Conservation (phyloP, 768 basidiomycete species). For the Pisolithus sp. region DNA sequence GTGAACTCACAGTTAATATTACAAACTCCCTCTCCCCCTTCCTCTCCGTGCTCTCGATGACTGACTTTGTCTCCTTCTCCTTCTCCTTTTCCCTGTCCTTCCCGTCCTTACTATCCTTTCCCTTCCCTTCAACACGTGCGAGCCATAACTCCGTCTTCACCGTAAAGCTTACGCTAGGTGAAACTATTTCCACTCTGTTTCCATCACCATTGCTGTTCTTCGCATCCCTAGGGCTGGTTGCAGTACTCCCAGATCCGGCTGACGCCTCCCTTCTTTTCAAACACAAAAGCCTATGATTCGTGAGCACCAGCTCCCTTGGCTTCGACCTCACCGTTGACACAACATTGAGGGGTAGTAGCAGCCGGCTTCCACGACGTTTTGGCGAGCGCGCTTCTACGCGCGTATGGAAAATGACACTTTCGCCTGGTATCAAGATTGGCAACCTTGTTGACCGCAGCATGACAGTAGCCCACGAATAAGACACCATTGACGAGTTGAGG, state of each 20-base stretch:
- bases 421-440: constrained; percentile 37
- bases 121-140: constrained; percentile 10
- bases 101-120: not conserved
- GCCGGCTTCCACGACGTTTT: constrained; percentile 50
- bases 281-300: constrained; percentile 50
- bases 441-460: constrained; percentile 18
- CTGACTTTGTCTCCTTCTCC: constrained; percentile 40
- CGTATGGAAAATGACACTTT: constrained; percentile 45
- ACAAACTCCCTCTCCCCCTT: constrained; percentile 56
- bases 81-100: constrained; percentile 31
- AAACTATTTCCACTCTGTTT: not conserved
- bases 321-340: constrained; percentile 42
- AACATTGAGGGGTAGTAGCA: constrained; percentile 46
- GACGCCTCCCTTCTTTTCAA: constrained; percentile 38
- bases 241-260: constrained; percentile 9
- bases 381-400: constrained; percentile 48
- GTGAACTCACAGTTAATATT: constrained; percentile 47
- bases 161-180: constrained; percentile 26
- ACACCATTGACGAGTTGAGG: not conserved
- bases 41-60: constrained; percentile 42
- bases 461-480: not conserved
- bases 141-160: constrained; percentile 43
- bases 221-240: not conserved
- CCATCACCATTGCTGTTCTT: not conserved
- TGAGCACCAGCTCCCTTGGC: constrained; percentile 50